These are phyloP conservation scores for Pluteus cervinus DNA, from an alignment of 768 basidiomycete genomes.

Conservation along the genomic window DNA sequence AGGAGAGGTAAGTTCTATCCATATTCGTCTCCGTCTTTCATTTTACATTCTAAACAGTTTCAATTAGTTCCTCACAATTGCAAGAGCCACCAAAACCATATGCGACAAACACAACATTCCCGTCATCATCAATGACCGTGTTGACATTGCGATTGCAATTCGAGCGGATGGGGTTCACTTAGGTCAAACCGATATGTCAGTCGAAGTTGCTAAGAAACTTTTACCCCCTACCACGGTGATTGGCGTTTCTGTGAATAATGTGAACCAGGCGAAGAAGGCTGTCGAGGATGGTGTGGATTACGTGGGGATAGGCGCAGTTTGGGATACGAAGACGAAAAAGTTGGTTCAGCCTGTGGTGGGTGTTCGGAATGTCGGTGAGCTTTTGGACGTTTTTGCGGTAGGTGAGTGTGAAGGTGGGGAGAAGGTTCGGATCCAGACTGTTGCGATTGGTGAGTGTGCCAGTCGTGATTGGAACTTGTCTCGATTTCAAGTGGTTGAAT, in stretches of 20 bases:
- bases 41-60: conserved; percentile 1
- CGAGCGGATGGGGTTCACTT: conserved; percentile 79
- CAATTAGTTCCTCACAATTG: conserved; percentile 70
- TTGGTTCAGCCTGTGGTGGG: conserved; percentile 61
- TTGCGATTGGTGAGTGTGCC: conserved; percentile 70
- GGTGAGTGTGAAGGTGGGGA: no score
- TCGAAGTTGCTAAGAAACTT: conserved; percentile 55
- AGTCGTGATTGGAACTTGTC: neutral
- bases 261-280: conserved; percentile 59
- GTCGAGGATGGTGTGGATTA: conserved; percentile 70
- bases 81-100: conserved; percentile 58
- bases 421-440: conserved; percentile 59
- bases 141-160: conserved; percentile 82
- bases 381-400: conserved; percentile 62
- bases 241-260: conserved; percentile 73
- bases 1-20: conserved; percentile 52
- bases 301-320: conserved; percentile 83
- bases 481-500: neutral
- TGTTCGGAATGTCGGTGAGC: conserved; percentile 60
- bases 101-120: conserved; percentile 77
- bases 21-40: neutral
- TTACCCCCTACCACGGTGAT: conserved; percentile 69
- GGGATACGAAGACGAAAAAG: conserved; percentile 75
- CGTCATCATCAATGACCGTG: conserved; percentile 80
- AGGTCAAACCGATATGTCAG: conserved; percentile 83